Evolutionary conservation across 148 eudicot genomes (phyloP).

Genomic region (Chenopodium formosanum): DNA sequence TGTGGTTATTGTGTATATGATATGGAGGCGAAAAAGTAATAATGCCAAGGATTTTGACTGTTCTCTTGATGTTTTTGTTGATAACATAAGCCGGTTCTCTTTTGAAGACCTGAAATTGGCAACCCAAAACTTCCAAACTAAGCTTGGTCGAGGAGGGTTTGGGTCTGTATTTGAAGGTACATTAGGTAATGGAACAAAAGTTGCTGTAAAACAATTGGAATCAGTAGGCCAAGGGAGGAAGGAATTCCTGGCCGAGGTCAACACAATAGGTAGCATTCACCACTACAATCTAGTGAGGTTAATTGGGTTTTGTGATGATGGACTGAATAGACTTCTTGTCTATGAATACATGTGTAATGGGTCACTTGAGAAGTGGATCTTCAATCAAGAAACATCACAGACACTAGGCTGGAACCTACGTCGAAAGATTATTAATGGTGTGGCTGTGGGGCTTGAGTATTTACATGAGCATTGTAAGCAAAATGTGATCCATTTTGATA

Average conservation of each 20-base stretch:
- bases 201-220: slow-evolving; percentile 28
- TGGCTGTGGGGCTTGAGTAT: slow-evolving; percentile 34
- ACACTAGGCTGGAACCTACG: slow-evolving; percentile 29
- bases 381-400: slow-evolving; percentile 6
- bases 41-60: neutral
- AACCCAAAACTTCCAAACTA: slow-evolving; percentile 20
- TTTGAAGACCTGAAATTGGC: neutral
- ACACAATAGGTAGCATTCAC: slow-evolving; percentile 37
- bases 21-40: neutral
- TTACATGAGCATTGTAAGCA: slow-evolving; percentile 17
- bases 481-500: slow-evolving; percentile 24
- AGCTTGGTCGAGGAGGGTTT: slow-evolving; percentile 32
- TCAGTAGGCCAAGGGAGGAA: slow-evolving; percentile 21
- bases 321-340: slow-evolving; percentile 34
- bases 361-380: slow-evolving; percentile 42
- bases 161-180: slow-evolving; percentile 28
- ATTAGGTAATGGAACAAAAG: slow-evolving; percentile 16
- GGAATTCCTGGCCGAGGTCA: slow-evolving; percentile 42
- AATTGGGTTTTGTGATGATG: slow-evolving; percentile 41
- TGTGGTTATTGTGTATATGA: neutral
- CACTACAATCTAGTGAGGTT: slow-evolving; percentile 38
- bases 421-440: slow-evolving; percentile 28
- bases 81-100: slow-evolving; percentile 16
- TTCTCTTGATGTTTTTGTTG: neutral
- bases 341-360: slow-evolving; percentile 44